Conservation (phyloP, 2,329 filamentous ascomycete species). For the Penicillium frequentans region DNA sequence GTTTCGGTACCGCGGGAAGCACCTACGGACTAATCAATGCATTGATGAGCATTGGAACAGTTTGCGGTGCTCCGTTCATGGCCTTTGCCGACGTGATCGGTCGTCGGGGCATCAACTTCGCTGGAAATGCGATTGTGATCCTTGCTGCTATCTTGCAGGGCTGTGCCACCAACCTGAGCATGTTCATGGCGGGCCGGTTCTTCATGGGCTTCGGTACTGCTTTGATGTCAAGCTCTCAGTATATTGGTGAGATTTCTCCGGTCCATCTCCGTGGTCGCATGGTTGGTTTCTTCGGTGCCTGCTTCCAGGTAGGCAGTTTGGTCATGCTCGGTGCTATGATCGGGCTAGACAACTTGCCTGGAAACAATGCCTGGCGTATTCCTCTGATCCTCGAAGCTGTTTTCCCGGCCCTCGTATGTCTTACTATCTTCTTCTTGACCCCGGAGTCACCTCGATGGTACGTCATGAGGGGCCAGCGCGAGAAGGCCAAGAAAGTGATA, state of each 20-base stretch:
- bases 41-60: slow-evolving; percentile 50
- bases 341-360: slow-evolving; percentile 39
- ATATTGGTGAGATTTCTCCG: slow-evolving; percentile 39
- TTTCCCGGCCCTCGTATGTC: slow-evolving; percentile 50
- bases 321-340: slow-evolving; percentile 47
- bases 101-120: slow-evolving; percentile 51
- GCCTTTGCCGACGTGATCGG: slow-evolving; percentile 54
- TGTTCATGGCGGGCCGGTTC: slow-evolving; percentile 42
- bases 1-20: slow-evolving; percentile 42
- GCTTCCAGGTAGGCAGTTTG: slow-evolving; percentile 48
- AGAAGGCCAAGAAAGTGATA: slow-evolving; percentile 36
- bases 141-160: slow-evolving; percentile 45
- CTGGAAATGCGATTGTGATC: slow-evolving; percentile 49
- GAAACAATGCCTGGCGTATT: slow-evolving; percentile 40
- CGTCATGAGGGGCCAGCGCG: slow-evolving; percentile 33
- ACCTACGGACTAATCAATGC: slow-evolving; percentile 49
- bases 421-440: slow-evolving; percentile 43
- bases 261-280: slow-evolving; percentile 43
- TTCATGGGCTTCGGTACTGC: slow-evolving; percentile 40
- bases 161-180: slow-evolving; percentile 24
- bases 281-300: slow-evolving; percentile 51
- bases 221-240: slow-evolving; percentile 40
- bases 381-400: slow-evolving; percentile 48
- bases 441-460: slow-evolving; percentile 41
- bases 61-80: slow-evolving; percentile 52